Evolutionary conservation across 1,284 basidiomycete genomes (phyloP), one percentile per base, ranked within the genome.

Genomic region (Anthracocystis setariae): DNA sequence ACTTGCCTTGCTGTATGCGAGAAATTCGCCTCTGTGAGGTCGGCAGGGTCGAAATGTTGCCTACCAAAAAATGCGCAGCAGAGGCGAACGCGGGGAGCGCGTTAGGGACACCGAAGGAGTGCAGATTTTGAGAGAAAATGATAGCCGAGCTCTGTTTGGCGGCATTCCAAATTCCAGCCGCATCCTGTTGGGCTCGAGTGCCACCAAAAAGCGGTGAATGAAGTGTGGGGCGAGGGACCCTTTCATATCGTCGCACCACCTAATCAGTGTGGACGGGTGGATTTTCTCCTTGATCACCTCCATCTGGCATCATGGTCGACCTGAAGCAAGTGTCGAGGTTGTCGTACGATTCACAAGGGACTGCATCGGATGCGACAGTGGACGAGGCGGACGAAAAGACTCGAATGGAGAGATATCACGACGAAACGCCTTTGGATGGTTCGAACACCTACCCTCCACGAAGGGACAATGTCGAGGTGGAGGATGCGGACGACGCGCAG

Each of bases 301-400:
- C 35, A 29, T 39, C 37, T 43, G 18, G 17, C 46, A 42, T 4
- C 1, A 57, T 64, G 61, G 40, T 8, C 20, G 33, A 29, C n/a
- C 37, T 38, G 10, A 25, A 24, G 3, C 29, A 42, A 21, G 35
- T 17, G 35, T 53, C 64, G 10, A 57, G 66, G 2, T 18, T 51
- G 20, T 69, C 66, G 29, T 71, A 71, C 58, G 71, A 69, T 29
- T 75, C 73, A 9, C 64, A 72, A 37, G 60, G 46, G 1, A 75
- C 73, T 3, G 73, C 73, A 4, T 75, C 73, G 2, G 69, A 72
- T 17, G 73, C 73, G 15, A 62, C 69, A 0, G n/a, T 72, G 9
- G 73, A 72, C 8, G 46, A 37, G 8, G 35, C 8, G 8, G 35
- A 54, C 18, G 58, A 66, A 27, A 62, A 63, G 51, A 43, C 20